Evolutionary conservation across 306 rosid genomes (phyloP), one percentile per base, ranked within the genome.

Genomic region (Vigna angularis): DNA sequence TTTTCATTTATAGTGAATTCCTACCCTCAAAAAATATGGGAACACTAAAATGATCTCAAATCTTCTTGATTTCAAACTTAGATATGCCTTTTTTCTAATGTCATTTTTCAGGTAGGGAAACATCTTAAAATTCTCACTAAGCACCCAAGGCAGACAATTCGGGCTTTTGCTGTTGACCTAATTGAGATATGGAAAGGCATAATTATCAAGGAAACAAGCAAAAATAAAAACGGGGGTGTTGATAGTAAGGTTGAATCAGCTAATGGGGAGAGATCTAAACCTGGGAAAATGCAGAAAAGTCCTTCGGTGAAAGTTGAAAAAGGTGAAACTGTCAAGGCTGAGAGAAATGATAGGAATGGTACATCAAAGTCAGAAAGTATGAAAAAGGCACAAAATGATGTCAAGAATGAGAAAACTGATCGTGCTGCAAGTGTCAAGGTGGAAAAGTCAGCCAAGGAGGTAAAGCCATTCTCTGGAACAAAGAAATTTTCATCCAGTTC

Each of bases 161-260:
- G 85, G 82, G 75, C 87, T 7, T 83, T 88, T 86, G 93, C 97
- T 45, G 18, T 75, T 53, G 89, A 82, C 74, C 85, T 96, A 81
- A 89, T 96, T 79, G 97, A 90, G 81, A 88, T 85, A 75, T 96
- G 99, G 98, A 96, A 96, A 75, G 90, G 65, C 14, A 84, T 96
- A 67, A 91, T 96, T 13, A 85, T 93, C 53, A 86, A 84, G 81
- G 99, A 96, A 81, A 86, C 96, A 55, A 91, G 87, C 82, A 93
- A 85, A 66, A 90, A 84, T 71, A 86, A 75, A 79, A 85, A 85
- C 66, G 98, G 90, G 48, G 85, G 58, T 47, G 81, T 70, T 70
- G 90, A 90, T 52, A 69, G 66, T 66, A 82, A 86, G 86, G 88
- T 81, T 63, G 91, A 81, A 65, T 57, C 87, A 30, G 71, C 90